Conservation (phyloP, 2,329 filamentous ascomycete species). For the Knufia fluminis region DNA sequence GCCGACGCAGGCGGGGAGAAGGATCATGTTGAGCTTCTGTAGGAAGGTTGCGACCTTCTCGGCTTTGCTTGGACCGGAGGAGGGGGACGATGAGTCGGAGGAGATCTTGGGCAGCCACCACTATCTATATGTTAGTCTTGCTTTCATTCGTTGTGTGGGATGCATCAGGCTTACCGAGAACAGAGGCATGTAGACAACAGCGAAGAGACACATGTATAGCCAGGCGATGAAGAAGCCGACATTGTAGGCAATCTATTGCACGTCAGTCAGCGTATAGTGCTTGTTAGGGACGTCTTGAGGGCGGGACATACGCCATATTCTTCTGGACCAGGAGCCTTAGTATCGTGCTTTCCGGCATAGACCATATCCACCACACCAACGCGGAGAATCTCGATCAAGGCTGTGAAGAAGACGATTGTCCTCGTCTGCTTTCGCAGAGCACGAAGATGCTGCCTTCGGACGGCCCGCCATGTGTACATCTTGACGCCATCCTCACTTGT, state of each 20-base stretch:
- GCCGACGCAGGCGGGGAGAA: conserved; percentile 18
- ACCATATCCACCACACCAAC: conserved; percentile 19
- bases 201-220: conserved; percentile 21
- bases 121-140: conserved; percentile 10
- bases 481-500: conserved; percentile 14
- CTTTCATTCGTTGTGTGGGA: neutral
- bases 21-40: conserved; percentile 18
- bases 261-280: conserved; percentile 2
- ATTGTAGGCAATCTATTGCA: conserved; percentile 19
- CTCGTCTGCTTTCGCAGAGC: conserved; percentile 21
- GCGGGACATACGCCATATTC: conserved; percentile 18
- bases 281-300: neutral
- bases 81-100: conserved; percentile 5
- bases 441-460: conserved; percentile 17
- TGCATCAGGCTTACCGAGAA: conserved; percentile 16
- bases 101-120: conserved; percentile 20
- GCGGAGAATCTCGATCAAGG: conserved; percentile 19
- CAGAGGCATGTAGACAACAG: conserved; percentile 18
- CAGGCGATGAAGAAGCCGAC: conserved; percentile 21
- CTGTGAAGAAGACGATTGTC: conserved; percentile 19
- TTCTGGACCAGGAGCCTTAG: conserved; percentile 14
- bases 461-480: conserved; percentile 17
- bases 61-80: conserved; percentile 7
- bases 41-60: conserved; percentile 14
- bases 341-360: conserved; percentile 19